A percentile compares a stretch with the other conserved stretches of the same genome.
These are phyloP conservation scores for Colletotrichum sansevieriae DNA, from an alignment of 2,329 filamentous ascomycete genomes.

Conservation along the genomic window DNA sequence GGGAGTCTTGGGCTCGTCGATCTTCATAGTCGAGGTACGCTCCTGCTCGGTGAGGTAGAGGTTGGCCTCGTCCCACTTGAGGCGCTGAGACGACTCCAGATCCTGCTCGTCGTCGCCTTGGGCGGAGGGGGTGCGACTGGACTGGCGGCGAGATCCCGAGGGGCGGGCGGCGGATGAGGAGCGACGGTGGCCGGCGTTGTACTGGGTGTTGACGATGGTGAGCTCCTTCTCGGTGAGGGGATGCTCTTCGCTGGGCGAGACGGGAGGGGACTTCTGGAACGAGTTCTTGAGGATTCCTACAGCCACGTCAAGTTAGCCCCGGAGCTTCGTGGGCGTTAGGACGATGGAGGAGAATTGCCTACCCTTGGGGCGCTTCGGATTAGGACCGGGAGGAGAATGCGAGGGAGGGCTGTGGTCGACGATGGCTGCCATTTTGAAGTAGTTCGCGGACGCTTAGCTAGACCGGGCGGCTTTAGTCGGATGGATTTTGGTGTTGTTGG, in stretches of 20 bases:
- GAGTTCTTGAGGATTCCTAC: slow-evolving; percentile 96
- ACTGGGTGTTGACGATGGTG: slow-evolving; percentile 92
- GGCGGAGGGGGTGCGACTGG: slow-evolving; percentile 62
- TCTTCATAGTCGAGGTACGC: slow-evolving; percentile 97
- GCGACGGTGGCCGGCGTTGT: slow-evolving; percentile 90
- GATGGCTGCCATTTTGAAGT: slow-evolving; percentile 56
- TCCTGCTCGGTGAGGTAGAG: slow-evolving; percentile 97
- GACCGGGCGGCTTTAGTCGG: neutral
- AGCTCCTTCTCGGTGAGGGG: slow-evolving; percentile 84
- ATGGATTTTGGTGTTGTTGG: slow-evolving; percentile 13
- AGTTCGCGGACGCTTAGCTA: slow-evolving; percentile 12
- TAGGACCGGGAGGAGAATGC: slow-evolving; percentile 58
- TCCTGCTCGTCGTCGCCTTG: slow-evolving; percentile 60
- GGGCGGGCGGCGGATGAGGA: slow-evolving; percentile 81
- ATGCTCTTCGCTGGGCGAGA: slow-evolving; percentile 63
- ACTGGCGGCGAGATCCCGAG: slow-evolving; percentile 78
- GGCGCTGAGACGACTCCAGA: slow-evolving; percentile 74
- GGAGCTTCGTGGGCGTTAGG: neutral
- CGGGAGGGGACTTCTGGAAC: slow-evolving; percentile 72
- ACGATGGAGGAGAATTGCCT: slow-evolving; percentile 35
- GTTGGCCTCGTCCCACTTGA: slow-evolving; percentile 99
- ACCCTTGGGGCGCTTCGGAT: slow-evolving; percentile 62
- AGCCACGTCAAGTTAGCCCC: too few species aligned
- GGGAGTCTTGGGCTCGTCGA: slow-evolving; percentile 97
- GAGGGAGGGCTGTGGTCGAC: slow-evolving; percentile 53